Evolutionary conservation across 352 stramenopile genomes (phyloP), one percentile per base, ranked within the genome.

Genomic region (Pythium oligandrum): DNA sequence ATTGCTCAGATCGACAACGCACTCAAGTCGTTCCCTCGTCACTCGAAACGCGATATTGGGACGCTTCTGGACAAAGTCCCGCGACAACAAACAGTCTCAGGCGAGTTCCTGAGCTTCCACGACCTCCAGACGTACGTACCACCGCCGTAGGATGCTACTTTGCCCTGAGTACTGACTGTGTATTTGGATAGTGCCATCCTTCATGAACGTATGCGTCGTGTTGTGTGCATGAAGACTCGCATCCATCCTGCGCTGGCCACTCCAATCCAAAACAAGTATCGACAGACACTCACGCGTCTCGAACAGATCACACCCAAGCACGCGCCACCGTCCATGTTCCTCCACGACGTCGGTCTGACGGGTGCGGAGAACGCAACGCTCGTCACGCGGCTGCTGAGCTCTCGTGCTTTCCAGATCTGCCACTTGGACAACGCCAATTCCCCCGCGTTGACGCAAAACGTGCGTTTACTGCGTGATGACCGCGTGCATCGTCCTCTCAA

Each of bases 341-440:
- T 90, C 46, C 81, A 80, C 48, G 78, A 92, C 60, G 42, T 76
- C 3, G 85, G 83, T 2, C 71, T 84, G n/a, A 91, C 68, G 2
- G 76, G 73, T 38, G 76, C 76, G 33, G 77, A 88, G 66, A 88
- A 86, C 61, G 71, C 67, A 26, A 71, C 75, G 53, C 52, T 90
- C 31, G 68, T 90, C 26, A 57, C 73, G 35, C 71, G 76, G 46
- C 69, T 96, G 42, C 66, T 96, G 42, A 89, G 79, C 64, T 83
- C 72, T 6, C 73, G 84, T 40, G 65, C 83, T 32, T 95, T 88
- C 63, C 66, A 91, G 70, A 93, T 96, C 55, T 91, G 81, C 62
- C 74, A 90, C 51, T 70, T 95, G 43, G 66, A 83, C 46, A 75
- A 95, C 52, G 79, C 73, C 64, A 95, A 95, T 50, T 71, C 77